Evolutionary conservation across 768 basidiomycete species (phyloP).

Genomic region (Collybiopsis luxurians): DNA sequence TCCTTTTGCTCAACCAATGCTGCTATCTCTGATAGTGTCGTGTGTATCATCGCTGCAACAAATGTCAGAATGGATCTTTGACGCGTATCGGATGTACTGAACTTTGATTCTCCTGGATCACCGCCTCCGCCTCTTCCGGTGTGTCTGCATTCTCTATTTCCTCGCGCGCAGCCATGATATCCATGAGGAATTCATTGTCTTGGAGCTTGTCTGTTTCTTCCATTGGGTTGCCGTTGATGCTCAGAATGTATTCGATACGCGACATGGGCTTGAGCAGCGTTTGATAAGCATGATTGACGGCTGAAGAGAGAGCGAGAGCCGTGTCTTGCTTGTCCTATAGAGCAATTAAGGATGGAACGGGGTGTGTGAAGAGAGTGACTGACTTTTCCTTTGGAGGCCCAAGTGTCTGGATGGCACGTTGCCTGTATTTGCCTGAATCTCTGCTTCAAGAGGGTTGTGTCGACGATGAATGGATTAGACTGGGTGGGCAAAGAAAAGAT

Average conservation of each 20-base stretch:
- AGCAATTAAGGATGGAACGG: too few species aligned
- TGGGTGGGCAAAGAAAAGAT: conserved; percentile 61
- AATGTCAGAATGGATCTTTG: neutral
- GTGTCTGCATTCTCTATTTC: conserved; percentile 64
- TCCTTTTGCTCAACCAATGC: conserved; percentile 46
- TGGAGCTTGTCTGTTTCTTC: conserved; percentile 71
- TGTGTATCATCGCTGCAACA: conserved; percentile 48
- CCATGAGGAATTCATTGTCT: conserved; percentile 67
- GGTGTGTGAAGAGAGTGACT: conserved; percentile 13
- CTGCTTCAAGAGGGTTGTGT: conserved; percentile 54
- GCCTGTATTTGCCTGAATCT: conserved; percentile 73
- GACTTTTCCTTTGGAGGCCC: conserved; percentile 67
- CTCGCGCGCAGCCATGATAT: conserved; percentile 80
- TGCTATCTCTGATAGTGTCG: conserved; percentile 45
- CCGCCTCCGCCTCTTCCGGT: conserved; percentile 41
- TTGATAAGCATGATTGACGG: conserved; percentile 81
- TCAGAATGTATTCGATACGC: conserved; percentile 80
- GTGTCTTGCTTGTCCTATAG: conserved; percentile 51
- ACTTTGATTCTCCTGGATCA: conserved; percentile 59
- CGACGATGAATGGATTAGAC: conserved; percentile 71
- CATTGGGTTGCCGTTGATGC: conserved; percentile 52
- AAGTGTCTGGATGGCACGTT: conserved; percentile 84
- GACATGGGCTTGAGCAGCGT: conserved; percentile 68
- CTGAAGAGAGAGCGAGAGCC: conserved; percentile 67
- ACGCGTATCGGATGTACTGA: conserved; percentile 3